Percentiles rank a stretch among this genome's conserved stretches.
phyloP scores from a whole-genome alignment of 1,139 yeast species.

The Pichia cactophila region DNA sequence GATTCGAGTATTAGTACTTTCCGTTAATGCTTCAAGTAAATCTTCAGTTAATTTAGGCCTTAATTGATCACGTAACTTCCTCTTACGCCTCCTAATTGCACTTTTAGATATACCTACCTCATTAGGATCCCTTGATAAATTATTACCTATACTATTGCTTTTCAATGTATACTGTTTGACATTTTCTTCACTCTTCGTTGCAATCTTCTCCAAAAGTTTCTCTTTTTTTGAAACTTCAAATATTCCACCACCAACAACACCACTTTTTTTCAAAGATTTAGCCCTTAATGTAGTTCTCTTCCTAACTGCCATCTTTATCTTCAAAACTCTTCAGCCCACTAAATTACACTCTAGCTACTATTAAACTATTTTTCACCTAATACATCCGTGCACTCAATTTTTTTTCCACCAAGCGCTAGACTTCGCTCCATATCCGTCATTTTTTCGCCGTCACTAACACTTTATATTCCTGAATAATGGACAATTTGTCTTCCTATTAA shows the following conservation, averaged over 20 bases:
- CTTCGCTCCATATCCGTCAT: too few relatives aligned
- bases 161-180: constrained; percentile 14
- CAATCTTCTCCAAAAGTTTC: constrained; percentile 13
- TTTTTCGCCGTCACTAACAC: background rate
- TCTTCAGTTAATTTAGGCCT: constrained; percentile 54
- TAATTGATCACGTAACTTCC: constrained; percentile 54
- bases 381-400: background rate
- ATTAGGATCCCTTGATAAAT: constrained; percentile 14
- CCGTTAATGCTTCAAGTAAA: constrained; percentile 45
- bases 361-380: background rate
- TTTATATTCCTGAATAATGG: too few relatives aligned
- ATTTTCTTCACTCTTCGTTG: constrained; percentile 4
- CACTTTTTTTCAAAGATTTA: constrained; percentile 27
- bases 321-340: background rate
- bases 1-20: constrained; percentile 28
- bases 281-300: constrained; percentile 41
- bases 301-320: constrained; percentile 32
- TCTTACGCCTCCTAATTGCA: constrained; percentile 55
- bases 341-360: background rate
- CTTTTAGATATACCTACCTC: constrained; percentile 52
- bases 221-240: constrained; percentile 8
- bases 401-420: too few relatives aligned
- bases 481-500: background rate
- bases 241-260: background rate
- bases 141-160: constrained; percentile 4